Evolutionary conservation across 1,139 yeast species (phyloP).

Genomic region (Nadsonia commutata): DNA sequence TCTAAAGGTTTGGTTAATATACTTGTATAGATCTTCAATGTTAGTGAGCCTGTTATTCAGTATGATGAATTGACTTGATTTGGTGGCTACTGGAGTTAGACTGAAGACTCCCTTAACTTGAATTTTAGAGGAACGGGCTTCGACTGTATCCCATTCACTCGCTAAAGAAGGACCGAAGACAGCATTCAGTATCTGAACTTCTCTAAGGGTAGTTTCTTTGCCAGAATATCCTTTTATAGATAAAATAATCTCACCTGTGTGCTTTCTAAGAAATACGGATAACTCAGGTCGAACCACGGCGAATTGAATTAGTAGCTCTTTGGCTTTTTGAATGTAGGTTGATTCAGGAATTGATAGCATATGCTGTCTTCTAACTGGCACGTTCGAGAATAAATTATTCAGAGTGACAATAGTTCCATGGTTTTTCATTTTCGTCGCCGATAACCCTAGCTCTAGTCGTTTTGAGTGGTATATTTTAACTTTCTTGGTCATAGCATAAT

Average conservation of each 20-base stretch:
- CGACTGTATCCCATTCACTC: conserved; percentile 13
- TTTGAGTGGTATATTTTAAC: conserved; percentile 22
- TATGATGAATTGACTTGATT: conserved; percentile 32
- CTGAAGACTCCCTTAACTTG: conserved; percentile 23
- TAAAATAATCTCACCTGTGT: conserved; percentile 2
- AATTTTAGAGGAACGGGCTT: conserved; percentile 11
- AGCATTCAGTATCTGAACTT: conserved; percentile 10
- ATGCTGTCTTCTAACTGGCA: conserved; percentile 43
- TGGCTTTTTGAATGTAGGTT: conserved; percentile 23
- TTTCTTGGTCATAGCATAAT: conserved; percentile 25
- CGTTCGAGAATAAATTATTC: conserved; percentile 33
- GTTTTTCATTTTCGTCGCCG: background rate
- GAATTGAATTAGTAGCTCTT: conserved; percentile 24
- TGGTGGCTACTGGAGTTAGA: conserved; percentile 21
- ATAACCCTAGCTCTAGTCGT: conserved; percentile 7
- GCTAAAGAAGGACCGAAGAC: conserved; percentile 14
- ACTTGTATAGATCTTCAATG: conserved; percentile 17
- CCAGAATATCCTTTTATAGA: conserved; percentile 5
- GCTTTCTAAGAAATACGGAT: conserved; percentile 16
- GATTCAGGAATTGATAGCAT: conserved; percentile 16
- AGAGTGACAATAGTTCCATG: conserved; percentile 40
- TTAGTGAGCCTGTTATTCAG: conserved; percentile 30
- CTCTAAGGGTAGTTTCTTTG: conserved; percentile 6
- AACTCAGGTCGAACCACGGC: conserved; percentile 20
- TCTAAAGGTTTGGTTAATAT: conserved; percentile 22